Evolutionary conservation across 495 filamentous ascomycete species (phyloP).

Genomic region (Podospora anserina): DNA sequence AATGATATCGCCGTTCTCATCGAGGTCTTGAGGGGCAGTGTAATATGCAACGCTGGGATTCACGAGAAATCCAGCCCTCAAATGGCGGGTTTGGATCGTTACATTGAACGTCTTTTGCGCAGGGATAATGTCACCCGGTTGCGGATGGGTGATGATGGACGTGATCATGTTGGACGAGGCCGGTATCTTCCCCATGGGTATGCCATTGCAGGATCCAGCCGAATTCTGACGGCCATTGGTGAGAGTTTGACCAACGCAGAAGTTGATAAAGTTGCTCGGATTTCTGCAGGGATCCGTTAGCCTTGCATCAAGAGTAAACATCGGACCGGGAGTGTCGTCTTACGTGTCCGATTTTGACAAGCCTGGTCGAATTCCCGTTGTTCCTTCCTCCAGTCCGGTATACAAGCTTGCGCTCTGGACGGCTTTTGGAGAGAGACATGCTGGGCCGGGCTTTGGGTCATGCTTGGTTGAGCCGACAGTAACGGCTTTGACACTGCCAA

Average conservation of each 20-base stretch:
- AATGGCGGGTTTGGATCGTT: slow-evolving; percentile 50
- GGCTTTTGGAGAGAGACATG: neutral
- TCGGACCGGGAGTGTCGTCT: neutral
- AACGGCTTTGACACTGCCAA: neutral
- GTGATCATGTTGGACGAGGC: slow-evolving; percentile 55
- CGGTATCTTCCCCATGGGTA: slow-evolving; percentile 60
- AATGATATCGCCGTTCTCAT: slow-evolving; percentile 42
- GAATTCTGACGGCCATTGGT: slow-evolving; percentile 52
- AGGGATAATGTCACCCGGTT: slow-evolving; percentile 36
- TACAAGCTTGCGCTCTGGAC: slow-evolving; percentile 17
- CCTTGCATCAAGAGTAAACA: neutral
- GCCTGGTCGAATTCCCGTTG: slow-evolving; percentile 3
- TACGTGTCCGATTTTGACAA: slow-evolving; percentile 12
- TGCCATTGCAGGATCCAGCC: slow-evolving; percentile 53
- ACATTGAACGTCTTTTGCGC: slow-evolving; percentile 50
- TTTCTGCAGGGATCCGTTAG: slow-evolving; percentile 13
- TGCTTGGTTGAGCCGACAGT: neutral
- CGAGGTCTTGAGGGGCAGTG: slow-evolving; percentile 52
- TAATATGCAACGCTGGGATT: slow-evolving; percentile 55
- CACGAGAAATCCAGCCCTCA: slow-evolving; percentile 55
- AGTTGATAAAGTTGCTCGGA: slow-evolving; percentile 50
- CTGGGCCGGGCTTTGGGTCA: neutral
- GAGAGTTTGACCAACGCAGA: slow-evolving; percentile 47
- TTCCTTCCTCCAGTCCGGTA: slow-evolving; percentile 16
- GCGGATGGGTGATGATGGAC: slow-evolving; percentile 51